Percentiles rank a stretch among this genome's conserved stretches.
phyloP scores from a whole-genome alignment of 208 protist species.

The Leishmania guyanensis region DNA sequence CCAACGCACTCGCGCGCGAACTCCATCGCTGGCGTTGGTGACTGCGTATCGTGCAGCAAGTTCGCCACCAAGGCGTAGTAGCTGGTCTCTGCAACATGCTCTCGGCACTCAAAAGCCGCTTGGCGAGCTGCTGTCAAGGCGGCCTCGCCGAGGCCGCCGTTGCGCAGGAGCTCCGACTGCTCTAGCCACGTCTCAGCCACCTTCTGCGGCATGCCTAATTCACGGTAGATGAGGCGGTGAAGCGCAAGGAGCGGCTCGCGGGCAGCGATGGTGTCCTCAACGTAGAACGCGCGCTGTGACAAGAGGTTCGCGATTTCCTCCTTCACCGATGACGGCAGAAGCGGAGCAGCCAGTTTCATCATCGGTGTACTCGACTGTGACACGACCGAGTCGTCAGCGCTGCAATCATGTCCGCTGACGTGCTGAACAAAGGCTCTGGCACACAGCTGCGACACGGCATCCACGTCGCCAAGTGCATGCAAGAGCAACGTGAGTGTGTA shows the following conservation, averaged over 20 bases:
- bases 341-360: slow-evolving; percentile 17
- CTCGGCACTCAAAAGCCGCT: slow-evolving; percentile 36
- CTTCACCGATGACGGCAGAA: slow-evolving; percentile 27
- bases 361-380: slow-evolving; percentile 8
- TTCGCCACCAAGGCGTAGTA: slow-evolving; percentile 88
- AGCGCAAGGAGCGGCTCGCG: slow-evolving; percentile 84
- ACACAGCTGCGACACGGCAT: slow-evolving; percentile 52
- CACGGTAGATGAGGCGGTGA: slow-evolving; percentile 78
- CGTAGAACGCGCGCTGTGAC: slow-evolving; percentile 38
- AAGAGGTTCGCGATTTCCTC: slow-evolving; percentile 35
- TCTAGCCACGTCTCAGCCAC: slow-evolving; percentile 80
- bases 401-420: neutral
- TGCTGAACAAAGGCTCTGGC: slow-evolving; percentile 11
- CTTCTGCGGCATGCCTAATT: slow-evolving; percentile 53
- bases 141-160: slow-evolving; percentile 73
- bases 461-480: slow-evolving; percentile 82
- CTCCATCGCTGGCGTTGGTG: slow-evolving; percentile 75
- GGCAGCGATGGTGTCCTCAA: slow-evolving; percentile 63
- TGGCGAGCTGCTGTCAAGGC: slow-evolving; percentile 77
- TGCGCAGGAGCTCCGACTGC: slow-evolving; percentile 80
- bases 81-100: slow-evolving; percentile 26
- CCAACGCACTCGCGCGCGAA: slow-evolving; percentile 61
- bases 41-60: slow-evolving; percentile 84
- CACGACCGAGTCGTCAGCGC: neutral
- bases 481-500: slow-evolving; percentile 70